A percentile compares a stretch with the other conserved stretches of the same genome.
Conservation (phyloP, 176 grass and related monocot species). For the Zoysia japonica region DNA sequence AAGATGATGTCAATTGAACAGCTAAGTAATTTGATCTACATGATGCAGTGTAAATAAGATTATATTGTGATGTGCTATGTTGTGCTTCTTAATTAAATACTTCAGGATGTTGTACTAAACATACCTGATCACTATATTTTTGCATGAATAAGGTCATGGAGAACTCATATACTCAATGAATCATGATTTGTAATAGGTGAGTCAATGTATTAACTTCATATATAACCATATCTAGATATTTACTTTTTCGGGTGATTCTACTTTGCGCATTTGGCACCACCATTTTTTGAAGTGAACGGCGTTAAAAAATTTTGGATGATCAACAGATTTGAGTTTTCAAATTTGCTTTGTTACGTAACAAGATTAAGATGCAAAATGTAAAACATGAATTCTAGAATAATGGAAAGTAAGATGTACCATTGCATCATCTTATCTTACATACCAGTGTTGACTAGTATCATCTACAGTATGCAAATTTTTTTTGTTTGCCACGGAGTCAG, state of each 20-base stretch:
- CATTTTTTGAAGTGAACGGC: background rate
- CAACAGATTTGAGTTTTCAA: background rate
- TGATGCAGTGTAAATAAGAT: constrained; percentile 48
- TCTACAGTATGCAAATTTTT: too few relatives aligned
- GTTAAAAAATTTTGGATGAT: background rate
- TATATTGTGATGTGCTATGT: constrained; percentile 33
- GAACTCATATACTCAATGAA: constrained; percentile 33
- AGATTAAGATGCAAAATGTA: background rate
- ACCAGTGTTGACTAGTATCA: too few relatives aligned
- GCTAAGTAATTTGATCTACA: constrained; percentile 46
- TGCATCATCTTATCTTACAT: background rate
- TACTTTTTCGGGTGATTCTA: background rate
- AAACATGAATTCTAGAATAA: background rate
- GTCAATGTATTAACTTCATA: background rate
- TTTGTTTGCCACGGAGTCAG: too few relatives aligned
- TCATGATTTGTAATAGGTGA: constrained; percentile 44
- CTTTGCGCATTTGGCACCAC: background rate
- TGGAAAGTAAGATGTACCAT: background rate
- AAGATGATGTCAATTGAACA: constrained; percentile 43
- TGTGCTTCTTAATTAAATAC: constrained; percentile 32
- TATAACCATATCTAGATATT: too few relatives aligned
- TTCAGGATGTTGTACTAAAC: constrained; percentile 36
- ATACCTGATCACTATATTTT: constrained; percentile 25
- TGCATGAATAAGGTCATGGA: constrained; percentile 47
- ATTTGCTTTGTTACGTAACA: background rate